Percentiles rank a stretch among this genome's conserved stretches.
Conservation (phyloP, 768 basidiomycete genomes). For the Trametes elegans region DNA sequence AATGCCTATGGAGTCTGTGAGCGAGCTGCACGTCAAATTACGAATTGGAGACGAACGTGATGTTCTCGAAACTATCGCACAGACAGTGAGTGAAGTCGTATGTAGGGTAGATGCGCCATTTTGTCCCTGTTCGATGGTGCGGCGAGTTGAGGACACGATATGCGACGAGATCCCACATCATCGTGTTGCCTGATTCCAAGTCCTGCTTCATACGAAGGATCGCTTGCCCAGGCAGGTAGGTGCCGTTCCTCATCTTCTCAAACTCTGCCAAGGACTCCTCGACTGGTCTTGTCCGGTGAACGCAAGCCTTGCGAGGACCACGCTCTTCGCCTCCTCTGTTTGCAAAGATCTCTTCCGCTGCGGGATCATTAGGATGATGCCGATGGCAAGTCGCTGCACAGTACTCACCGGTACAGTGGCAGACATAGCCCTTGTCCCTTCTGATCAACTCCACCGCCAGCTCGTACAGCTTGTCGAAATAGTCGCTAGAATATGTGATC, state of each 20-base stretch:
- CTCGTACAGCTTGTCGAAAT: constrained; percentile 84
- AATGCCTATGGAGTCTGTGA: constrained; percentile 75
- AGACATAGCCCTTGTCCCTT: constrained; percentile 91
- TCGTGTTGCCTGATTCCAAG: constrained; percentile 87
- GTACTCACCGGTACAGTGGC: constrained; percentile 88
- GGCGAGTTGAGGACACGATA: constrained; percentile 89
- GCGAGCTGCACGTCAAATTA: neutral
- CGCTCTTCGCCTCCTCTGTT: constrained; percentile 83
- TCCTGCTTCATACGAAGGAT: constrained; percentile 98
- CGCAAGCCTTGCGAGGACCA: constrained; percentile 77
- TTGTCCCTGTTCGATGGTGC: constrained; percentile 90
- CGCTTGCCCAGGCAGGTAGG: constrained; percentile 89
- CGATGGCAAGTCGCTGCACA: neutral
- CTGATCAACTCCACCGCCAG: constrained; percentile 87
- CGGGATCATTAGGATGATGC: neutral
- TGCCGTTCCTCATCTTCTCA: constrained; percentile 86
- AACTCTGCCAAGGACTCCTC: constrained; percentile 87
- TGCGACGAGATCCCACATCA: constrained; percentile 99
- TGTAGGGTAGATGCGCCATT: constrained; percentile 97
- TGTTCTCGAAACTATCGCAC: constrained; percentile 98
- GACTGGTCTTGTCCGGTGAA: constrained; percentile 85
- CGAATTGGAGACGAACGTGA: constrained; percentile 68
- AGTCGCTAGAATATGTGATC: constrained; percentile 98
- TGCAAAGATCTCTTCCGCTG: constrained; percentile 90
- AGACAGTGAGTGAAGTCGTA: constrained; percentile 99